Base-by-base conservation (phyloP, 1,284 basidiomycete genomes). In the Pseudozyma flocculosa region DNA sequence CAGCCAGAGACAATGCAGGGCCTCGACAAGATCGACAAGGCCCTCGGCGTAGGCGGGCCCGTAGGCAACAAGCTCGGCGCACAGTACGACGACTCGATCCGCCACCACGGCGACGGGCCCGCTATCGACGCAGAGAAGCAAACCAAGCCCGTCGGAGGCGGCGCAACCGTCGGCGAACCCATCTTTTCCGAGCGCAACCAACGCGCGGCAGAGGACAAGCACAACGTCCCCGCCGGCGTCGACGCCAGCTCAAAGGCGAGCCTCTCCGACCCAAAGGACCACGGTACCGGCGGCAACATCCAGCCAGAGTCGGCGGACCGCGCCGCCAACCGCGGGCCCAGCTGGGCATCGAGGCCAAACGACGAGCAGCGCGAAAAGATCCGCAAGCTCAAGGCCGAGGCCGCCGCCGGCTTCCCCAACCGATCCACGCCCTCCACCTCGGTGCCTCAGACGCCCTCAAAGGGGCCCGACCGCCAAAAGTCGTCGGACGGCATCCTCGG, bases 281-380 rank as follows among this genome's bases (percentile, higher is more conserved):
- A 24, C 24, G 32, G 13, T 13, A 7, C 24, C 45, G 10, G 26
- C 26, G 21, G 48, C 4, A 18, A 50, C 8, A 17, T 13, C n/a
- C 22, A 48, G 32, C 32, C 32, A 34, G 32, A 34, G 32, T 8
- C 32, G 7, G 32, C 32, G 4, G 32, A 34, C 15, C 32, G 32
- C 32, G 54, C 53, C 14, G 62, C 60, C 44, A 47, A 64, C 15
- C 57, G 64, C 17, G 69, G 70, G 39, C 68, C 70, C 13, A 61
- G 61, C 1, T 72, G 68, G 68, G 70, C 68, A 9, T 63, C 59
- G 13, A 59, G 68, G 34, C 70, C 70, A 1, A 57, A 70, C 38
- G 64, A 70, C 36, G 54, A 44, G 44, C 70, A 72, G 37, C 60
- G 70, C 26, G 56, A 62, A 42, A 70, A 68, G 43, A 61, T 72